A percentile compares a stretch with the other conserved stretches of the same genome.
These are phyloP conservation scores for Rhizophora apiculata DNA, from an alignment of 345 rosid genomes.

Conservation along the genomic window DNA sequence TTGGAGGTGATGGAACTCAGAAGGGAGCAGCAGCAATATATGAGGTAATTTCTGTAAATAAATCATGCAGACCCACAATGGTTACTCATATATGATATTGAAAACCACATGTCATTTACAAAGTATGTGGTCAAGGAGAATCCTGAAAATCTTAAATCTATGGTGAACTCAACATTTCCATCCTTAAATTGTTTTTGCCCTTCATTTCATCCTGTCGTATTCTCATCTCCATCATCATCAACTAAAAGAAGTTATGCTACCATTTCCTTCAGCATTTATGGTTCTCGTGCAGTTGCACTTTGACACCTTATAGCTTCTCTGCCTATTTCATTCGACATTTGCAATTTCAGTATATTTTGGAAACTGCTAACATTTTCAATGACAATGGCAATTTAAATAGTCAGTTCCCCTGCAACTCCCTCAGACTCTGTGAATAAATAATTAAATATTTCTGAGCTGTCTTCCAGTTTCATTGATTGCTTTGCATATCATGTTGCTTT, in stretches of 20 bases:
- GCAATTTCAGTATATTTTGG: background rate
- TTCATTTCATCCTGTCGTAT: too few species aligned
- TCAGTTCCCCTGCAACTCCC: background rate
- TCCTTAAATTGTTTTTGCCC: background rate
- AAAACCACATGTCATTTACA: background rate
- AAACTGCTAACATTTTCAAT: background rate
- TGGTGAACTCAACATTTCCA: background rate
- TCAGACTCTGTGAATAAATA: background rate
- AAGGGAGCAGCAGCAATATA: slow-evolving; percentile 64
- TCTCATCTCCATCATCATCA: background rate
- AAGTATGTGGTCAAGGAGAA: background rate
- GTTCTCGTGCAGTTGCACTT: background rate
- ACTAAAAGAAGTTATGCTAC: background rate
- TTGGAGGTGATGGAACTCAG: slow-evolving; percentile 89
- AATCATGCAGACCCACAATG: background rate
- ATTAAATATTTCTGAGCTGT: background rate
- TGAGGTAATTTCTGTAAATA: slow-evolving; percentile 39
- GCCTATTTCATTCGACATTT: background rate
- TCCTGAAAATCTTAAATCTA: background rate
- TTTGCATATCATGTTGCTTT: background rate
- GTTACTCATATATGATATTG: background rate
- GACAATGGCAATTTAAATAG: background rate
- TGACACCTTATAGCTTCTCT: background rate
- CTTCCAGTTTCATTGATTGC: background rate
- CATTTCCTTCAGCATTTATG: background rate